phyloP scores from a whole-genome alignment of 768 basidiomycete genomes.

The Phaeotremella fagi region DNA sequence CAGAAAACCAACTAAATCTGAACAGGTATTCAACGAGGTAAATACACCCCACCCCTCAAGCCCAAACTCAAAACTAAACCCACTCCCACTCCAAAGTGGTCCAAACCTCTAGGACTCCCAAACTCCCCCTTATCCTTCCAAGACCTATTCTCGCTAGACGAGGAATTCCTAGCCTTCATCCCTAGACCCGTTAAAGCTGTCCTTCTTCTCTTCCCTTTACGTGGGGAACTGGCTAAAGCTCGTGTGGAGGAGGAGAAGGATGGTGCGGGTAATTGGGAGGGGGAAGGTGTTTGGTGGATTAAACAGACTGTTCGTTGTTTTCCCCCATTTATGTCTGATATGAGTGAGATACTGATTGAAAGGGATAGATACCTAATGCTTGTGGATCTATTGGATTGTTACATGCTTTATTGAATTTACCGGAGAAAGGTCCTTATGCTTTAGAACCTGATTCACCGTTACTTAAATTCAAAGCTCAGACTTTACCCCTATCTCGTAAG shows the following conservation, averaged over 20 bases:
- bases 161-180: conserved; percentile 66
- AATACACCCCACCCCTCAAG: background rate
- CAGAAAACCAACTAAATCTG: background rate
- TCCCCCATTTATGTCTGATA: conserved; percentile 2
- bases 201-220: conserved; percentile 75
- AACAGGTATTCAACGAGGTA: conserved; percentile 43
- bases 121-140: conserved; percentile 38
- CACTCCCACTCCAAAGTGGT: conserved; percentile 27
- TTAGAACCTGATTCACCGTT: conserved; percentile 33
- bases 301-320: conserved; percentile 71
- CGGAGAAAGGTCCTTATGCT: conserved; percentile 36
- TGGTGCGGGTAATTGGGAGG: conserved; percentile 50
- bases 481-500: conserved; percentile 29
- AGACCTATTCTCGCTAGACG: conserved; percentile 46
- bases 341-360: background rate
- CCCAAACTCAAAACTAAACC: background rate
- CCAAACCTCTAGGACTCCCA: conserved; percentile 40
- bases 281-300: conserved; percentile 67
- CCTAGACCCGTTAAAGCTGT: conserved; percentile 74
- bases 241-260: conserved; percentile 60
- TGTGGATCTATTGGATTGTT: conserved; percentile 84
- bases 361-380: conserved; percentile 73
- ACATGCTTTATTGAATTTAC: conserved; percentile 75
- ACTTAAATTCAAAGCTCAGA: conserved; percentile 36
- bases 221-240: conserved; percentile 54